phyloP scores from a whole-genome alignment of 345 rosid genomes.

The Psidium friedrichsthalianum region DNA sequence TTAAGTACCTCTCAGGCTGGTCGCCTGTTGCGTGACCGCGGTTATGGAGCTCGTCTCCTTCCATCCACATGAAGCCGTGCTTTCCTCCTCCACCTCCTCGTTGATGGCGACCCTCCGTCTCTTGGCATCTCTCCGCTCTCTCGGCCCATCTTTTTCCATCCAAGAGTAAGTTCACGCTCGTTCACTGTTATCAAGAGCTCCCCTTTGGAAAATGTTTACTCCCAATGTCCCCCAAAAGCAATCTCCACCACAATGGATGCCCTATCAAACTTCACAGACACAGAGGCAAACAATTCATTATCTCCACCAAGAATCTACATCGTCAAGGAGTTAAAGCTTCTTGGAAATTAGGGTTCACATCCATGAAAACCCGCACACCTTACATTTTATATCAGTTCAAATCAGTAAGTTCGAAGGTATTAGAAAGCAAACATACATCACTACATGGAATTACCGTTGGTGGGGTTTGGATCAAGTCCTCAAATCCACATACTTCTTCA shows the following conservation, averaged over 20 bases:
- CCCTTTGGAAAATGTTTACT: conserved; percentile 64
- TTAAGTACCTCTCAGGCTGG: no score
- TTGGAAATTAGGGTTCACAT: not conserved
- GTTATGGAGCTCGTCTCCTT: conserved; percentile 28
- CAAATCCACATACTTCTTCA: conserved; percentile 42
- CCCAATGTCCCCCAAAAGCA: conserved; percentile 60
- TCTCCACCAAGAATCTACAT: not conserved
- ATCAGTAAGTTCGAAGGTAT: not conserved
- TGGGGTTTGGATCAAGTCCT: conserved; percentile 53
- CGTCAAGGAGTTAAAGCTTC: not conserved
- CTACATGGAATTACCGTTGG: not conserved
- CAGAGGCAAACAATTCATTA: not conserved
- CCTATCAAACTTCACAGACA: conserved; percentile 42
- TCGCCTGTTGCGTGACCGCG: conserved; percentile 2
- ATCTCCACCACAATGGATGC: conserved; percentile 78
- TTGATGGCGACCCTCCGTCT: conserved; percentile 27
- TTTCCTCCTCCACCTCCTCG: not conserved
- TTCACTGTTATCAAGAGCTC: conserved; percentile 51
- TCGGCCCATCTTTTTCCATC: conserved; percentile 62
- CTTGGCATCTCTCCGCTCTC: conserved; percentile 30
- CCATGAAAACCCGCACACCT: not conserved
- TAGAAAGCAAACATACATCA: not conserved
- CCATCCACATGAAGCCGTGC: conserved; percentile 12
- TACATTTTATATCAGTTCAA: not conserved
- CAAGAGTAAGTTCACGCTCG: conserved; percentile 64